A percentile compares a stretch with the other conserved stretches of the same genome.
These are phyloP conservation scores for Fraxinus xanthoxyloides DNA, from an alignment of 305 asterid species.

Conservation along the genomic window DNA sequence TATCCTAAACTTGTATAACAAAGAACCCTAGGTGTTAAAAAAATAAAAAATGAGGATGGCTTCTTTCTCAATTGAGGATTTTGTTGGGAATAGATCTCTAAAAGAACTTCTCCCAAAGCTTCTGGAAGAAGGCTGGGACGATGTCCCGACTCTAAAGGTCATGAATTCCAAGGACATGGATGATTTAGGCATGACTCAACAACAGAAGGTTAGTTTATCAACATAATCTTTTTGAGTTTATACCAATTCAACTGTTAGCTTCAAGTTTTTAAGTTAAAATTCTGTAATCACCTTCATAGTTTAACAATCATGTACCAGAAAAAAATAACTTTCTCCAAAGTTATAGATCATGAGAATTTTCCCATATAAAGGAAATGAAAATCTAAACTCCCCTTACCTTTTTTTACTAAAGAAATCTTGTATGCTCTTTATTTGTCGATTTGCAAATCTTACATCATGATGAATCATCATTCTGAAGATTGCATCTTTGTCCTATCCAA, in stretches of 20 bases:
- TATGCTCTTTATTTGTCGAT: neutral
- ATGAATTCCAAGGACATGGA: constrained; percentile 74
- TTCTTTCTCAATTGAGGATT: constrained; percentile 74
- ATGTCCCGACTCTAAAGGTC: constrained; percentile 78
- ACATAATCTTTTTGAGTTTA: constrained; percentile 7
- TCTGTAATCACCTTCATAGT: neutral
- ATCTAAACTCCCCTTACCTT: neutral
- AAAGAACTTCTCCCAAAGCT: constrained; percentile 55
- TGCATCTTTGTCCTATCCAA: constrained; percentile 25
- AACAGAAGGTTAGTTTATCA: constrained; percentile 62
- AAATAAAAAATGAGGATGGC: constrained; percentile 44
- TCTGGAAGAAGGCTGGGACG: constrained; percentile 87
- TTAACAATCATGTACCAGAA: neutral
- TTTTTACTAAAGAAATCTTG: neutral
- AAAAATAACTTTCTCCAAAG: neutral
- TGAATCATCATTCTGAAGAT: neutral
- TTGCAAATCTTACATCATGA: neutral
- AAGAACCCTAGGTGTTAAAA: neutral
- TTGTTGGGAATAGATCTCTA: constrained; percentile 70
- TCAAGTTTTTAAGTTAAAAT: neutral
- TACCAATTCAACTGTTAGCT: neutral
- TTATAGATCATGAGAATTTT: neutral
- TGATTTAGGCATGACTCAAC: constrained; percentile 56
- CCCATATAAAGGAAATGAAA: neutral
- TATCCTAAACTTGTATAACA: neutral